Percentiles rank a stretch among this genome's conserved stretches.
phyloP scores from a whole-genome alignment of 2,329 filamentous ascomycete genomes.

The Onygenales sp. region DNA sequence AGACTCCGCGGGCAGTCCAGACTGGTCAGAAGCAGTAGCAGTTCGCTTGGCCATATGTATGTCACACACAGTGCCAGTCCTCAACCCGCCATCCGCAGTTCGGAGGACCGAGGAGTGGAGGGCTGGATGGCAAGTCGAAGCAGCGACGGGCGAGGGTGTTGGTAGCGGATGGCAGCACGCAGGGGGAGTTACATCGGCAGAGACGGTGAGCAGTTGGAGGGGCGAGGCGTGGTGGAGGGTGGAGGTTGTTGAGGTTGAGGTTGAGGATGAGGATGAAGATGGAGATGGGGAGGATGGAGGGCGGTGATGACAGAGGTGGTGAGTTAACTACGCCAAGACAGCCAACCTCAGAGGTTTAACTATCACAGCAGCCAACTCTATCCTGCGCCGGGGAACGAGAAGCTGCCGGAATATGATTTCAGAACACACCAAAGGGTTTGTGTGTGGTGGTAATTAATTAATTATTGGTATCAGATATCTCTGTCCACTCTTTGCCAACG shows the following conservation, averaged over 20 bases:
- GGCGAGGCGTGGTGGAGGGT: neutral
- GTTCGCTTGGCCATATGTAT: constrained; percentile 40
- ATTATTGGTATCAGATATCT: too few species aligned
- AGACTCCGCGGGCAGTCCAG: constrained; percentile 22
- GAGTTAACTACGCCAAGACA: too few species aligned
- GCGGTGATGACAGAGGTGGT: neutral
- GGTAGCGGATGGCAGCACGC: neutral
- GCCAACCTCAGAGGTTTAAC: too few species aligned
- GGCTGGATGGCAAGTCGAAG: constrained; percentile 7
- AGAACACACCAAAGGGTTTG: too few species aligned
- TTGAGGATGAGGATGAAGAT: neutral
- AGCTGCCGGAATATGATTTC: too few species aligned
- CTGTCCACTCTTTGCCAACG: too few species aligned
- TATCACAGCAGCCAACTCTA: too few species aligned
- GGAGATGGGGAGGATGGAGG: neutral
- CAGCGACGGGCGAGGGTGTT: constrained; percentile 9
- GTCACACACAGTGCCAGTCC: constrained; percentile 16
- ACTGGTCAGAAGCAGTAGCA: constrained; percentile 34
- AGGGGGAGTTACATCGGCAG: neutral
- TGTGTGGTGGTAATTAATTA: too few species aligned
- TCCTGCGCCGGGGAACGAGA: too few species aligned
- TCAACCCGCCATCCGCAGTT: constrained; percentile 37
- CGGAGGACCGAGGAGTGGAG: constrained; percentile 15
- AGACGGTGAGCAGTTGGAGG: neutral
- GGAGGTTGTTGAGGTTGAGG: neutral